phyloP scores from a whole-genome alignment of 768 basidiomycete species.

The Amanita muscaria region DNA sequence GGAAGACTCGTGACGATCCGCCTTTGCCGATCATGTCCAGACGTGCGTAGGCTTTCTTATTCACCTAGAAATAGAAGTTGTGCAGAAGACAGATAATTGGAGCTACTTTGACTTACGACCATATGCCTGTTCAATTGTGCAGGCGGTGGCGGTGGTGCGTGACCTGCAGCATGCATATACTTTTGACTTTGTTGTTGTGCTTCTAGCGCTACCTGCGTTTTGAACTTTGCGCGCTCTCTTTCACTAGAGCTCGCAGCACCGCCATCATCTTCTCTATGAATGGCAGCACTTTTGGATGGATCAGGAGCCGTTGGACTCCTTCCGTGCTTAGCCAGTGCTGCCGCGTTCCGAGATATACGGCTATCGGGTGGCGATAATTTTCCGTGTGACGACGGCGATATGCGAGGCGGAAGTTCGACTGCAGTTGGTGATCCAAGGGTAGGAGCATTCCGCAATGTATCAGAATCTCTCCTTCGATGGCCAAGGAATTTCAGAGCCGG shows the following conservation, averaged over 20 bases:
- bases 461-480: constrained; percentile 68
- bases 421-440: constrained; percentile 45
- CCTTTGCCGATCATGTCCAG: constrained; percentile 89
- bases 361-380: constrained; percentile 18
- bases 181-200: constrained; percentile 23
- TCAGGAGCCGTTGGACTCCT: constrained; percentile 69
- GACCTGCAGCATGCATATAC: constrained; percentile 22
- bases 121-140: constrained; percentile 34
- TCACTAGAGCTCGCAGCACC: constrained; percentile 23
- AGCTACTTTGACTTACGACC: constrained; percentile 22
- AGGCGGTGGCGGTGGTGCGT: constrained; percentile 29
- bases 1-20: constrained; percentile 92
- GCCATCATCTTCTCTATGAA: constrained; percentile 6
- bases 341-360: constrained; percentile 17
- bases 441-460: constrained; percentile 52
- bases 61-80: constrained; percentile 39
- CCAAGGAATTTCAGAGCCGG: constrained; percentile 19
- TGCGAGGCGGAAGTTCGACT: constrained; percentile 28
- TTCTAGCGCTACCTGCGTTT: constrained; percentile 21
- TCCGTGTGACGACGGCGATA: constrained; percentile 15
- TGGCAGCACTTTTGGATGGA: constrained; percentile 33
- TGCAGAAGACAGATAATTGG: not conserved
- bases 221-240: constrained; percentile 27
- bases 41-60: constrained; percentile 75
- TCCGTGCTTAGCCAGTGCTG: constrained; percentile 39